These are phyloP conservation scores for Sparassis latifolia DNA, from an alignment of 1,284 basidiomycete species.

Conservation along the genomic window DNA sequence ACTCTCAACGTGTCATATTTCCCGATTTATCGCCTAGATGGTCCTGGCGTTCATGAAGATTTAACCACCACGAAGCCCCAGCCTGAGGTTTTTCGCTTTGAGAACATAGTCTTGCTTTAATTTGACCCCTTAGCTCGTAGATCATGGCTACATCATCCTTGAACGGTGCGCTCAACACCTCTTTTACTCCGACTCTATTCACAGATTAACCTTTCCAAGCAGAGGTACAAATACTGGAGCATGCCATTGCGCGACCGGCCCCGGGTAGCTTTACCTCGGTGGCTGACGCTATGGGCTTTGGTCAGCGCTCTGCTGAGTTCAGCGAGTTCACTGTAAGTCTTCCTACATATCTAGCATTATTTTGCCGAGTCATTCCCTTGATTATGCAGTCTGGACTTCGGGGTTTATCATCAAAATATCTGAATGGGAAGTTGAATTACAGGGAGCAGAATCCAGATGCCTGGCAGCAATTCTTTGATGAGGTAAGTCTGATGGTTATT, in stretches of 20 bases:
- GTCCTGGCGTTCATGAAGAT: no score
- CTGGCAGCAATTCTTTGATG: background rate
- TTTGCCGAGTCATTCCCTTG: background rate
- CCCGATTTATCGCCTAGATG: no score
- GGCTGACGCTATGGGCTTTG: background rate
- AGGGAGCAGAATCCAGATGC: background rate
- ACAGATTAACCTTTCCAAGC: no score
- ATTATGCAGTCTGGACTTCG: background rate
- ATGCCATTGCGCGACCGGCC: background rate
- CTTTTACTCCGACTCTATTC: no score
- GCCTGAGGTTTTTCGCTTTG: no score
- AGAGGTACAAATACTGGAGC: no score
- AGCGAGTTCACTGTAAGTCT: background rate
- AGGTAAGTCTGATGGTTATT: background rate
- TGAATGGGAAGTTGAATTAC: background rate
- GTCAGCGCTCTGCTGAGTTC: background rate
- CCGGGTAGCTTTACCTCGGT: background rate
- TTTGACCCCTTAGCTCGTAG: no score
- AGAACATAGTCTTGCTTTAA: no score
- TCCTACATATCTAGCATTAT: background rate
- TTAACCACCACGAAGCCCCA: no score
- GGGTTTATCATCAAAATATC: background rate
- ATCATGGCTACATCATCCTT: no score
- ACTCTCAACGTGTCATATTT: no score
- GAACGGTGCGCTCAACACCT: no score